Conservation (phyloP, 129 eudicot genomes). For the Escallonia rubra region DNA sequence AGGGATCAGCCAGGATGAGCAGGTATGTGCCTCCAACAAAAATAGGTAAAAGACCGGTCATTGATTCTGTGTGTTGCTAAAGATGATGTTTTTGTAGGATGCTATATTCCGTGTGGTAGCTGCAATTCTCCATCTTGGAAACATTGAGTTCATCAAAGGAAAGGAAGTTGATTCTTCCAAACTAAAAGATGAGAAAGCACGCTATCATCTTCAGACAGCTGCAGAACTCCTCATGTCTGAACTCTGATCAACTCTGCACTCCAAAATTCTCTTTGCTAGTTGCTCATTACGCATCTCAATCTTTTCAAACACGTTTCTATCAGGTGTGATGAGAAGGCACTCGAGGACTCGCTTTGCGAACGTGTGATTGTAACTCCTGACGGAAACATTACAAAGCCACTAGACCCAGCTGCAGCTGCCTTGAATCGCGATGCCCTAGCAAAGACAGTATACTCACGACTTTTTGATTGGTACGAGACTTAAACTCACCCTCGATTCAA, state of each 20-base stretch:
- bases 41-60: no score
- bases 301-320: slow-evolving; percentile 10
- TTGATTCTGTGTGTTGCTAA: neutral
- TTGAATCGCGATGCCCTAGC: slow-evolving; percentile 96
- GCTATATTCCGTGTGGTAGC: slow-evolving; percentile 98
- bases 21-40: slow-evolving; percentile 34
- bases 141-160: slow-evolving; percentile 81
- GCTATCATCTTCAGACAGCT: slow-evolving; percentile 71
- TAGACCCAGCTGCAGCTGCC: slow-evolving; percentile 81
- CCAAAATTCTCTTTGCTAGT: neutral
- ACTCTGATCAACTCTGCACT: slow-evolving; percentile 11
- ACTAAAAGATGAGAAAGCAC: slow-evolving; percentile 73
- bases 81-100: slow-evolving; percentile 43
- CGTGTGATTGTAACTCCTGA: slow-evolving; percentile 99
- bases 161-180: slow-evolving; percentile 87
- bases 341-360: slow-evolving; percentile 83
- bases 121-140: slow-evolving; percentile 97
- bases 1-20: slow-evolving; percentile 90
- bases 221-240: slow-evolving; percentile 90
- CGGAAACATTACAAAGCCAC: slow-evolving; percentile 85
- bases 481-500: neutral
- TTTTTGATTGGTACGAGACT: slow-evolving; percentile 81
- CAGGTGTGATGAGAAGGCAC: slow-evolving; percentile 80
- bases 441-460: slow-evolving; percentile 88
- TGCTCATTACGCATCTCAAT: slow-evolving; percentile 5